phyloP scores from a whole-genome alignment of 2,329 filamentous ascomycete genomes.

The Paecilomyces sp. region DNA sequence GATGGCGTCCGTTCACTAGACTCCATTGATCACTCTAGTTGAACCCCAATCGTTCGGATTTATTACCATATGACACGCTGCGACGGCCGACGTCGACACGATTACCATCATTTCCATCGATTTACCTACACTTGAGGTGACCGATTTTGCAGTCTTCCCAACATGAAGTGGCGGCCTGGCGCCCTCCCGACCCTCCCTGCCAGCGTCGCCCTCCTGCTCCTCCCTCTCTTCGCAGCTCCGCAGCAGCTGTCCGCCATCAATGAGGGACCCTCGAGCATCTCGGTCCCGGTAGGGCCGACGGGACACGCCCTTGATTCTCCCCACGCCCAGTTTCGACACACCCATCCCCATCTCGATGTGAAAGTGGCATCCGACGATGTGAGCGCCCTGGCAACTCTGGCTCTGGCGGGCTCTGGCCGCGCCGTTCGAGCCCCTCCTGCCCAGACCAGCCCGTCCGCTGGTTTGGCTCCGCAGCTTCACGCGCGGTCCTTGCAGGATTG shows the following conservation, averaged over 20 bases:
- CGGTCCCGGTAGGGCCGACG: slow-evolving; percentile 18
- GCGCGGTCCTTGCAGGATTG: slow-evolving; percentile 98
- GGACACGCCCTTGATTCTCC: slow-evolving; percentile 12
- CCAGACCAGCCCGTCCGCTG: slow-evolving; percentile 58
- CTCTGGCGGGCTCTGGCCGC: slow-evolving; percentile 69
- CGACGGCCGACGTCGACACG: not conserved
- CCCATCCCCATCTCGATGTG: slow-evolving; percentile 21
- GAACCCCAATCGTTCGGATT: not conserved
- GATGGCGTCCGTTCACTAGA: not conserved
- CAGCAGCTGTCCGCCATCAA: slow-evolving; percentile 48
- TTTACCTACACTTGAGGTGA: not conserved
- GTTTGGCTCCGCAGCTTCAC: slow-evolving; percentile 74
- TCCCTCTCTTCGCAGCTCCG: slow-evolving; percentile 58
- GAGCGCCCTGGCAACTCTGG: slow-evolving; percentile 96
- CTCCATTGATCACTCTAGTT: not conserved
- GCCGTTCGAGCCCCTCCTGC: slow-evolving; percentile 92
- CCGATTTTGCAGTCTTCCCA: slow-evolving; percentile 38
- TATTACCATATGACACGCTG: not conserved
- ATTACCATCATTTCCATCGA: not conserved
- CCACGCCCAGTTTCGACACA: slow-evolving; percentile 11
- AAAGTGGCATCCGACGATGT: slow-evolving; percentile 51
- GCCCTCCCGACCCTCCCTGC: slow-evolving; percentile 48
- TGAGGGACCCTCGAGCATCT: slow-evolving; percentile 20
- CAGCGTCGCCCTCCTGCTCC: slow-evolving; percentile 52
- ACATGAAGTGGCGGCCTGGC: slow-evolving; percentile 60